Percentiles rank a stretch among this genome's conserved stretches.
phyloP scores from a whole-genome alignment of 2,329 filamentous ascomycete species.

The Colletotrichum australisinense region DNA sequence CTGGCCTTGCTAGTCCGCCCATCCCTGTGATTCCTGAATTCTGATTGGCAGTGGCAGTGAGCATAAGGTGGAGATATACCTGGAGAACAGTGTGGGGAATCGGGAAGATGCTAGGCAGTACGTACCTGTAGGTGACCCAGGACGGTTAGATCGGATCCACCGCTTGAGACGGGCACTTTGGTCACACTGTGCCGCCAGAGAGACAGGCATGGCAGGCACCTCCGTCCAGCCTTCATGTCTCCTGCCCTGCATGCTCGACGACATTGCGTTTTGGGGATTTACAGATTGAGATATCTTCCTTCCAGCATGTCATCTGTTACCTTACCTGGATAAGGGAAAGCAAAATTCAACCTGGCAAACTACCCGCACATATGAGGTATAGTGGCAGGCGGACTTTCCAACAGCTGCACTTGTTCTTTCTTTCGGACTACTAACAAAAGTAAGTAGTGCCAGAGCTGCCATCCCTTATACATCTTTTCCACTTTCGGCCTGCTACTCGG shows the following conservation, averaged over 20 bases:
- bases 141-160: slow-evolving; percentile 18
- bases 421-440: background rate
- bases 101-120: slow-evolving; percentile 3
- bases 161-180: background rate
- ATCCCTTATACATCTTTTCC: background rate
- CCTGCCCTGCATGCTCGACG: background rate
- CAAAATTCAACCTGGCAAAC: background rate
- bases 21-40: background rate
- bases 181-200: slow-evolving; percentile 22
- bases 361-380: background rate
- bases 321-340: background rate
- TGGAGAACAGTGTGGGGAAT: slow-evolving; percentile 35
- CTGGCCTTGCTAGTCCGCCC: slow-evolving; percentile 5
- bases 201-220: background rate
- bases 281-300: background rate
- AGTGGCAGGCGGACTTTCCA: background rate
- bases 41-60: slow-evolving; percentile 23
- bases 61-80: slow-evolving; percentile 5
- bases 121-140: slow-evolving; percentile 7
- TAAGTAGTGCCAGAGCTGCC: background rate
- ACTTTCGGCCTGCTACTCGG: background rate
- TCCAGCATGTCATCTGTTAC: background rate
- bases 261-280: background rate
- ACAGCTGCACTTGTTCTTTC: background rate
- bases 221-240: background rate